phyloP scores from a whole-genome alignment of 371 early-diverging fungal genomes.

The Mucor piriformis region DNA sequence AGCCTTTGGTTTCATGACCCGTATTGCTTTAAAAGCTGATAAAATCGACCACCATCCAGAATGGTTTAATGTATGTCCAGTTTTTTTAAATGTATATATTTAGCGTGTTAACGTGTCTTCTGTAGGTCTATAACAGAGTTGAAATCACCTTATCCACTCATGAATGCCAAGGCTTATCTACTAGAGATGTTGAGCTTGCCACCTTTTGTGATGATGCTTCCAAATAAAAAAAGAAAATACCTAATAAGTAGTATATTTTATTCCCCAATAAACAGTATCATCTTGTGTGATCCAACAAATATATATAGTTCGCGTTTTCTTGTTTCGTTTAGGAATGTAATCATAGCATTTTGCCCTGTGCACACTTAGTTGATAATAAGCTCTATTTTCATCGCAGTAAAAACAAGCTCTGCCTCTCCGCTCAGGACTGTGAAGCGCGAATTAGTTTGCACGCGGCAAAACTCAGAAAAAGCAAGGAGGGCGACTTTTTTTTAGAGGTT shows the following conservation, averaged over 20 bases:
- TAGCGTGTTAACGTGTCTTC: not conserved
- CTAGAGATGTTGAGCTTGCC: conserved; percentile 81
- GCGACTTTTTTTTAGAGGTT: too few species aligned
- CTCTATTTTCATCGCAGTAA: too few species aligned
- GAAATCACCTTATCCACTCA: conserved; percentile 90
- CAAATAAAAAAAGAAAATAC: conserved; percentile 5
- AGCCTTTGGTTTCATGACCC: conserved; percentile 95
- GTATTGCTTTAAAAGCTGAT: conserved; percentile 89
- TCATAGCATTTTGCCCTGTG: too few species aligned
- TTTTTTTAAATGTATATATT: not conserved
- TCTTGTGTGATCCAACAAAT: not conserved
- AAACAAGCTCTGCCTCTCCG: too few species aligned
- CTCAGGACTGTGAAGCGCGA: too few species aligned
- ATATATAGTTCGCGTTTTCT: not conserved
- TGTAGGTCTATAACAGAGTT: conserved; percentile 87
- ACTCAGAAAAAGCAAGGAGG: too few species aligned
- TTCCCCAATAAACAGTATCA: too few species aligned
- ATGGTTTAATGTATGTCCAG: conserved; percentile 82
- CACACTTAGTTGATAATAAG: too few species aligned
- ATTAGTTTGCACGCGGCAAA: too few species aligned
- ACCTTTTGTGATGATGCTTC: conserved; percentile 62
- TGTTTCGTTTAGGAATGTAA: too few species aligned
- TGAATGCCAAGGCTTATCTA: conserved; percentile 83
- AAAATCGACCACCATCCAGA: conserved; percentile 95
- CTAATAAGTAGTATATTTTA: too few species aligned